Percentiles rank a stretch among this genome's conserved stretches.
These are phyloP conservation scores for Saprolegnia parasitica DNA, from an alignment of 352 stramenopile genomes.

Conservation along the genomic window DNA sequence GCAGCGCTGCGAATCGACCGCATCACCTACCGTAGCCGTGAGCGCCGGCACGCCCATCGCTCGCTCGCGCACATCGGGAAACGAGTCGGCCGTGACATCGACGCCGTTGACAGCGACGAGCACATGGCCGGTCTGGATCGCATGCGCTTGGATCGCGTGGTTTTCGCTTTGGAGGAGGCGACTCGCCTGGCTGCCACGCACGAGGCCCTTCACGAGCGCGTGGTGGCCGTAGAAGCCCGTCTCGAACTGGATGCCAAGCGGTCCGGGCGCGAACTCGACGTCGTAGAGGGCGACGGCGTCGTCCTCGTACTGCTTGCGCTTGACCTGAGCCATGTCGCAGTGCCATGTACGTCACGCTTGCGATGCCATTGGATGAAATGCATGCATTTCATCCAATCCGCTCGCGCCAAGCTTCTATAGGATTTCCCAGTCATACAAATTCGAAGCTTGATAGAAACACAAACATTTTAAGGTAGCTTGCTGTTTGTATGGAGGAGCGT, in stretches of 20 bases:
- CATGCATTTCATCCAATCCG: conserved; percentile 11
- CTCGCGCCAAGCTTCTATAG: neutral
- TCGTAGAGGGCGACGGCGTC: conserved; percentile 49
- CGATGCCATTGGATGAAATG: conserved; percentile 8
- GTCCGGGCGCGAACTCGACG: conserved; percentile 46
- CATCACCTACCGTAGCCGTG: conserved; percentile 22
- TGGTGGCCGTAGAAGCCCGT: conserved; percentile 56
- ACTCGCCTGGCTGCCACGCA: conserved; percentile 35
- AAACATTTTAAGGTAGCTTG: neutral
- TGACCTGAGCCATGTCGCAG: neutral
- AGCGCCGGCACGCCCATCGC: neutral
- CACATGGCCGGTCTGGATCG: conserved; percentile 36
- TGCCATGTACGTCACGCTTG: neutral
- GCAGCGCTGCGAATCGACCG: conserved; percentile 31
- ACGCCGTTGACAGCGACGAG: conserved; percentile 48
- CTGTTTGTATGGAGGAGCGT: neutral
- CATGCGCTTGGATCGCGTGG: conserved; percentile 17
- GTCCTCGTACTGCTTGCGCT: conserved; percentile 28
- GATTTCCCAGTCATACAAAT: neutral
- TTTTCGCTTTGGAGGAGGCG: conserved; percentile 31
- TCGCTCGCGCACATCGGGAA: conserved; percentile 33
- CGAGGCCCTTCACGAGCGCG: conserved; percentile 42
- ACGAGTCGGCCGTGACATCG: conserved; percentile 38
- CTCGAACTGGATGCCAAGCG: conserved; percentile 50
- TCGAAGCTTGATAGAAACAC: conserved; percentile 1